A percentile compares a stretch with the other conserved stretches of the same genome.
phyloP scores from a whole-genome alignment of 2,329 filamentous ascomycete genomes.

The Beauveria brongniartii region DNA sequence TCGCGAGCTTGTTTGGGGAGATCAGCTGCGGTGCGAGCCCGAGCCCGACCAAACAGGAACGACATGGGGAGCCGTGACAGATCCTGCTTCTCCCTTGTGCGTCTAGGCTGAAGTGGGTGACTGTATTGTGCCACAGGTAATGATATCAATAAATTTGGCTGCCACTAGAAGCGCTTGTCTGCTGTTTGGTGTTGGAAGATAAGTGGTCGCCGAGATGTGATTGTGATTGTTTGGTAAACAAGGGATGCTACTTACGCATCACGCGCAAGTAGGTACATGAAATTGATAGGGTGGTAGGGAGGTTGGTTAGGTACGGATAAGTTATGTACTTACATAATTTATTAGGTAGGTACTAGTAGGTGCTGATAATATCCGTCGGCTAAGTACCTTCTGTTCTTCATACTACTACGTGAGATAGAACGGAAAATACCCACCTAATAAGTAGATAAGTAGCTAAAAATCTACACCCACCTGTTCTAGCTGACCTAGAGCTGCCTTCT shows the following conservation, averaged over 20 bases:
- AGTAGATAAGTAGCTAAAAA: too few relatives aligned
- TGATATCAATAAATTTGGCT: background rate
- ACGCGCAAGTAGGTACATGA: background rate
- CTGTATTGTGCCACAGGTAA: background rate
- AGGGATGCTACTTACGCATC: background rate
- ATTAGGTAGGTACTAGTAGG: too few relatives aligned
- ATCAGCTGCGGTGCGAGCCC: conserved; percentile 44
- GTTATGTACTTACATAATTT: too few relatives aligned
- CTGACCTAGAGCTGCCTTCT: too few relatives aligned
- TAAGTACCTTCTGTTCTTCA: too few relatives aligned
- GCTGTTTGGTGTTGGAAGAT: conserved; percentile 1
- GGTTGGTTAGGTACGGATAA: too few relatives aligned
- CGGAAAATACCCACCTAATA: too few relatives aligned
- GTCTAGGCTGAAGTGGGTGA: background rate
- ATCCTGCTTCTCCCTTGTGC: background rate
- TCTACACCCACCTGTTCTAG: too few relatives aligned
- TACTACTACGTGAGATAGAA: too few relatives aligned
- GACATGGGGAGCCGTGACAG: conserved; percentile 32
- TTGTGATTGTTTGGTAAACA: conserved; percentile 1
- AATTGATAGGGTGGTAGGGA: too few relatives aligned
- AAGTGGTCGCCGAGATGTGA: background rate
- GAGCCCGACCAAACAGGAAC: conserved; percentile 47
- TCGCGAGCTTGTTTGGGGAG: conserved; percentile 49
- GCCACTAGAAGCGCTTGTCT: background rate
- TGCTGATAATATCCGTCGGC: too few relatives aligned